These are phyloP conservation scores for Venturia oleaginea DNA, from an alignment of 2,329 filamentous ascomycete genomes.

Conservation along the genomic window DNA sequence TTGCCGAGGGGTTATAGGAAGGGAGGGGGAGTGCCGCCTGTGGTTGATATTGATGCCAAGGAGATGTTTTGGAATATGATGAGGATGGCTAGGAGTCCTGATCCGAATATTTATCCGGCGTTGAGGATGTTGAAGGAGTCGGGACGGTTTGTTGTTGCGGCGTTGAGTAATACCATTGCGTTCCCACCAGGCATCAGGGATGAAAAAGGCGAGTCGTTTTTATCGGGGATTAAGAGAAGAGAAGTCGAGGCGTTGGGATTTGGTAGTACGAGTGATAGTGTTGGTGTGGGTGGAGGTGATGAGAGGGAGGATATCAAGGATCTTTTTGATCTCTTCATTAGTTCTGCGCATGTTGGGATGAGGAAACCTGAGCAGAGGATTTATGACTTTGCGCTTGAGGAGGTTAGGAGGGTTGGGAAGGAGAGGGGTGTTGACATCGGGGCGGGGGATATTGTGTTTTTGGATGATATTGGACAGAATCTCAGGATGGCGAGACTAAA, in stretches of 20 bases:
- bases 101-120: constrained; percentile 85
- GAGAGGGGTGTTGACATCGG: constrained; percentile 39
- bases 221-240: constrained; percentile 25
- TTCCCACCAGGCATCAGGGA: constrained; percentile 70
- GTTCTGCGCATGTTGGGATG: constrained; percentile 75
- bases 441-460: constrained; percentile 66
- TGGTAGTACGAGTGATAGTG: background rate
- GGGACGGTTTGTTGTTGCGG: constrained; percentile 60
- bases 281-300: background rate
- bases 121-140: constrained; percentile 54
- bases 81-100: constrained; percentile 56
- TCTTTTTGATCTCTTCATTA: constrained; percentile 81
- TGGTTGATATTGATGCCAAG: constrained; percentile 68
- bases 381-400: constrained; percentile 62
- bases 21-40: constrained; percentile 41
- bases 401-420: constrained; percentile 53
- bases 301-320: constrained; percentile 44
- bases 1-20: constrained; percentile 15
- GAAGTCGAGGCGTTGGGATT: constrained; percentile 24
- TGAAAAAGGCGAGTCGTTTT: constrained; percentile 38
- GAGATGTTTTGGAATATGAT: constrained; percentile 91
- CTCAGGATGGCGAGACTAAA: constrained; percentile 65
- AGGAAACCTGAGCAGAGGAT: constrained; percentile 80
- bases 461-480: constrained; percentile 94
- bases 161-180: constrained; percentile 81